phyloP scores from a whole-genome alignment of 768 basidiomycete species.

The Suillus variegatus region DNA sequence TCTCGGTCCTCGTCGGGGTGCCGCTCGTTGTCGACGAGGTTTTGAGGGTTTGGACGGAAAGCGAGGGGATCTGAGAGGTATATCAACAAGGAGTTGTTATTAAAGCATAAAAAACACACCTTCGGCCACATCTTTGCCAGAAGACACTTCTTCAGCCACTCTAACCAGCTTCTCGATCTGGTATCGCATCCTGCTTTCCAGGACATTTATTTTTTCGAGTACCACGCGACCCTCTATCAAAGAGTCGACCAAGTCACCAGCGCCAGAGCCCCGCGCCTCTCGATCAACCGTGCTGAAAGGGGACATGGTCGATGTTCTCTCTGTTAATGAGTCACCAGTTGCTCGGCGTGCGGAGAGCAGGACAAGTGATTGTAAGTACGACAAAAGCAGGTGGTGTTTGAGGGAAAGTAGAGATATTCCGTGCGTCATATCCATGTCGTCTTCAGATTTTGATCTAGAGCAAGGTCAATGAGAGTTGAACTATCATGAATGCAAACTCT shows the following conservation, averaged over 20 bases:
- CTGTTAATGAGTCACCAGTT: constrained; percentile 60
- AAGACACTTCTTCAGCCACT: constrained; percentile 62
- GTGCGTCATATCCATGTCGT: constrained; percentile 55
- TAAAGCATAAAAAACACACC: constrained; percentile 44
- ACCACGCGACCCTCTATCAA: constrained; percentile 80
- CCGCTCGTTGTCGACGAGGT: constrained; percentile 52
- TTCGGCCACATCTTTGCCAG: constrained; percentile 47
- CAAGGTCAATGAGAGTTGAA: constrained; percentile 17
- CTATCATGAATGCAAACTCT: constrained; percentile 17
- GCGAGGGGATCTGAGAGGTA: constrained; percentile 74
- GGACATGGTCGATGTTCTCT: constrained; percentile 48
- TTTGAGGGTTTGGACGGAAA: constrained; percentile 88
- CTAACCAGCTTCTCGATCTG: constrained; percentile 94
- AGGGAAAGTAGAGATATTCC: constrained; percentile 92
- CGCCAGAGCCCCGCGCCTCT: constrained; percentile 50
- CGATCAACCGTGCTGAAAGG: constrained; percentile 58
- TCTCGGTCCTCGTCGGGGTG: constrained; percentile 31
- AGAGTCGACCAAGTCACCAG: constrained; percentile 77
- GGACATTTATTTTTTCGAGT: constrained; percentile 83
- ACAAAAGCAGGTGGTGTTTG: constrained; percentile 82
- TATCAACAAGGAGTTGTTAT: constrained; percentile 1
- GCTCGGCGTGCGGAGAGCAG: constrained; percentile 72
- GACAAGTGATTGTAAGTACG: constrained; percentile 82
- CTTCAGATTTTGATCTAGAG: constrained; percentile 29
- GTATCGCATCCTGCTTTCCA: constrained; percentile 89